Evolutionary conservation across 1,139 yeast species (phyloP), one percentile per base, ranked within the genome.

Genomic region (Geotrichum carabidarum): DNA sequence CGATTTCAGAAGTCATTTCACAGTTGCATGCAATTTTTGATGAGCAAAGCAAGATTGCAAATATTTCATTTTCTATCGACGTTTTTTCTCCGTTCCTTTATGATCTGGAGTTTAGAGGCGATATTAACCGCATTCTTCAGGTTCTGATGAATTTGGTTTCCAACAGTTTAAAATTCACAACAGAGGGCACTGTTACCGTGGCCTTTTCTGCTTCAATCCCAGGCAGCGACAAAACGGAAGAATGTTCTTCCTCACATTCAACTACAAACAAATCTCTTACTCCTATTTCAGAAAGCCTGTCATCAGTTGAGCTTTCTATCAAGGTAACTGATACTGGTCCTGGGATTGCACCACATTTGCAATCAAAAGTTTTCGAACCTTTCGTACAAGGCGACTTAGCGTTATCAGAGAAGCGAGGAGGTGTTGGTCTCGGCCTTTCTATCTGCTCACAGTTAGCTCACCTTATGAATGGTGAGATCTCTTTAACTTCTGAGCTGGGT

Each of bases 351-450:
- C 83, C 86, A 12, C 81, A 84, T 1, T 71, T 88, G 56, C 96
- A 88, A 65, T 83, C 83, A 50, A 82, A 84, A 60, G 93, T 90
- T 4, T 90, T 90, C 71, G 96, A 90, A 64, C 96, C 97, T 1
- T 90, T 90, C 72, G 90, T 89, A 35, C 96, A 90, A 71, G 97
- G 96, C 50, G 96, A 90, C 65, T 94, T 88, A 68, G 89, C 95
- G 0, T 74, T 88, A 41, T 84, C 94, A 2, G 77, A 96, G 69
- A 86, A 90, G 57, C 83, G 86, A 65, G 95, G 96, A 55, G 97
- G 97, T 64, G 91, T 96, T 1, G 97, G 97, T 9, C 75, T 90
- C 54, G 97, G 97, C 1, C 76, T 90, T 51, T 86, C 95, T 0
- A 91, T 91, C 65, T 91, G 96, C 69, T 78, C 89, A 55, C 96